Evolutionary conservation across 257 asterid species (phyloP).

Genomic region (Marsdenia floribunda): DNA sequence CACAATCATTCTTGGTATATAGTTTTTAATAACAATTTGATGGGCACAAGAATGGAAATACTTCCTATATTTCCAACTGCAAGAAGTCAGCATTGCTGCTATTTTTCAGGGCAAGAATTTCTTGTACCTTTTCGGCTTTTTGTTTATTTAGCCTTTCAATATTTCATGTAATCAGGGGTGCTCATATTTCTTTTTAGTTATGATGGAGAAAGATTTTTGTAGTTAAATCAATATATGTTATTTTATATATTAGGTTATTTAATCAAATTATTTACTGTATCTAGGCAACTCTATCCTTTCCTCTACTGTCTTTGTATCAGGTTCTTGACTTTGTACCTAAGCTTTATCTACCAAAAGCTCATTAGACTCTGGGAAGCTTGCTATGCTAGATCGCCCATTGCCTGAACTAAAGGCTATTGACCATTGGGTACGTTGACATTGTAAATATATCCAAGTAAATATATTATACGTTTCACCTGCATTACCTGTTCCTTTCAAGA

Average conservation of each 20-base stretch:
- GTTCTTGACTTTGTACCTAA: conserved; percentile 81
- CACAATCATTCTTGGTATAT: not conserved
- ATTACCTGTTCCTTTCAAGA: not conserved
- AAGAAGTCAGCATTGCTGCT: not conserved
- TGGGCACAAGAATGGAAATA: not conserved
- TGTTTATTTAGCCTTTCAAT: not conserved
- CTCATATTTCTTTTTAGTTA: not conserved
- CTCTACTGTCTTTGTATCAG: conserved; percentile 26
- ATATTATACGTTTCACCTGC: not conserved
- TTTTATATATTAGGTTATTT: not conserved
- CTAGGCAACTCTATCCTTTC: not conserved
- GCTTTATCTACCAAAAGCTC: conserved; percentile 76
- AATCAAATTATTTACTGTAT: not conserved
- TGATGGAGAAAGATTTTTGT: not conserved
- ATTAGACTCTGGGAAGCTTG: conserved; percentile 98
- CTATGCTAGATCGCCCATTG: conserved; percentile 82
- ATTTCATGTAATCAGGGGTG: not conserved
- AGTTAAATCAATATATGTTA: not conserved
- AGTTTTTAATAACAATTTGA: too few relatives aligned
- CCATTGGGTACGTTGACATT: conserved; percentile 64
- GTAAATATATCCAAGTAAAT: not conserved
- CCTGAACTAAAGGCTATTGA: conserved; percentile 97
- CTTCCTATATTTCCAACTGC: not conserved
- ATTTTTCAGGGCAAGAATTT: not conserved
- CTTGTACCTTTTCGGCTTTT: not conserved